phyloP scores from a whole-genome alignment of 139 green algal genomes.

The Micromonas commoda region DNA sequence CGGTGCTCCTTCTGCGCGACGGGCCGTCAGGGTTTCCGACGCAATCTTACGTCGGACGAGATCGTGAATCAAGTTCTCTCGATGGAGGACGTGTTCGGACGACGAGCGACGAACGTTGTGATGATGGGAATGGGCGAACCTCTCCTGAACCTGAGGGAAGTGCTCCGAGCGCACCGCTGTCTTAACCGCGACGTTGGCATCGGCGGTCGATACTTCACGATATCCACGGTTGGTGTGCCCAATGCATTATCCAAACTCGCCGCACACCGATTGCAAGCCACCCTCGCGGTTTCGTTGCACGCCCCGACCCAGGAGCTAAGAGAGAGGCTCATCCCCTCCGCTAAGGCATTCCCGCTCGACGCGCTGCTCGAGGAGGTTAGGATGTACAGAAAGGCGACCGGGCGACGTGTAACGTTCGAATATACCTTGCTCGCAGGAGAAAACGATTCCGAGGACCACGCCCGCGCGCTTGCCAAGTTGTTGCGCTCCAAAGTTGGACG shows the following conservation, averaged over 20 bases:
- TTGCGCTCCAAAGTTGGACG: not conserved
- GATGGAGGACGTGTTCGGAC: constrained; percentile 60
- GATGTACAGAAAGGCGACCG: constrained; percentile 64
- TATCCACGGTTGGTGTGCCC: constrained; percentile 85
- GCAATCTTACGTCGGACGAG: constrained; percentile 81
- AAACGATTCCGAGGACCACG: constrained; percentile 51
- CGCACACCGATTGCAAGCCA: constrained; percentile 39
- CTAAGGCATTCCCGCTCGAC: constrained; percentile 69
- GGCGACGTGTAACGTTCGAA: constrained; percentile 88
- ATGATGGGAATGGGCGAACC: constrained; percentile 96
- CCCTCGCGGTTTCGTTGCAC: constrained; percentile 57
- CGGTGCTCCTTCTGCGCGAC: constrained; percentile 96
- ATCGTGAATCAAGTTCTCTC: constrained; percentile 74
- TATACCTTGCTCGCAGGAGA: constrained; percentile 81
- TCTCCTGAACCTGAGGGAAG: constrained; percentile 77
- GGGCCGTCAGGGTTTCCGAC: constrained; percentile 87
- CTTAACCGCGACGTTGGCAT: constrained; percentile 84
- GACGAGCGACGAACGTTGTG: constrained; percentile 73
- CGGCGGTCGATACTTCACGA: constrained; percentile 78
- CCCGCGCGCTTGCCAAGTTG: constrained; percentile 54
- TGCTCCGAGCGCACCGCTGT: constrained; percentile 54
- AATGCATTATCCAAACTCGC: constrained; percentile 65
- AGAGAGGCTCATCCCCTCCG: constrained; percentile 51
- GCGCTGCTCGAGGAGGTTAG: constrained; percentile 68
- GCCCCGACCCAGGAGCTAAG: constrained; percentile 67